A percentile compares a stretch with the other conserved stretches of the same genome.
phyloP scores from a whole-genome alignment of 768 basidiomycete genomes.

The Leccinum uliginosum region DNA sequence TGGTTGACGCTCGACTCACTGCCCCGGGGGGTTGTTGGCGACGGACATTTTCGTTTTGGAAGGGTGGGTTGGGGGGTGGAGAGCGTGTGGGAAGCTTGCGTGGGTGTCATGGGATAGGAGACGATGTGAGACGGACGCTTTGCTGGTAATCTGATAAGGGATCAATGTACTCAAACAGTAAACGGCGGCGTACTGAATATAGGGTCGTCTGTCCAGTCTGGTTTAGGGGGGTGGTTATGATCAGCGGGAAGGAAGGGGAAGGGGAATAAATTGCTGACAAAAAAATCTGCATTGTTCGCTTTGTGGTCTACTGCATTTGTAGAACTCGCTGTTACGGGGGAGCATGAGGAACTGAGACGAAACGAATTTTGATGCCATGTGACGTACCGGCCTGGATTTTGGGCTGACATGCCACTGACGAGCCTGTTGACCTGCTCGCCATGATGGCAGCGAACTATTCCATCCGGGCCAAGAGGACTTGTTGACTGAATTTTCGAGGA shows the following conservation, averaged over 20 bases:
- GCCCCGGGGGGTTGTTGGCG: neutral
- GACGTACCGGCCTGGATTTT: conserved; percentile 36
- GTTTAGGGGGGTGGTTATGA: neutral
- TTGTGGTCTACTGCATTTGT: conserved; percentile 29
- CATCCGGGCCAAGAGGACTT: conserved; percentile 26
- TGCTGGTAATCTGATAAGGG: conserved; percentile 4
- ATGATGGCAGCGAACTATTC: conserved; percentile 35
- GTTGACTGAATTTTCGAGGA: conserved; percentile 9
- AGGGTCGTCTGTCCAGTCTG: conserved; percentile 33
- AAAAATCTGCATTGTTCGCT: conserved; percentile 29
- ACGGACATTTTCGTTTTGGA: conserved; percentile 3
- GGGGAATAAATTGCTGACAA: conserved; percentile 24
- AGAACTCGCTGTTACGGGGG: conserved; percentile 31
- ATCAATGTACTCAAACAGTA: neutral
- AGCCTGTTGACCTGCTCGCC: conserved; percentile 17
- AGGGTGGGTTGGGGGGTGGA: conserved; percentile 1
- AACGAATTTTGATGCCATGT: neutral
- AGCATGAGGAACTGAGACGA: neutral
- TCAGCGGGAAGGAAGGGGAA: neutral
- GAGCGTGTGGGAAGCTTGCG: neutral
- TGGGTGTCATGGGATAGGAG: neutral
- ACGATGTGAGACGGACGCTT: neutral
- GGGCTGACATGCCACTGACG: conserved; percentile 28
- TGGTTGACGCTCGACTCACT: neutral
- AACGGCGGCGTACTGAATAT: conserved; percentile 10